Base-by-base conservation (phyloP, 2,329 filamentous ascomycete species). In the Pseudogymnoascus sp. region DNA sequence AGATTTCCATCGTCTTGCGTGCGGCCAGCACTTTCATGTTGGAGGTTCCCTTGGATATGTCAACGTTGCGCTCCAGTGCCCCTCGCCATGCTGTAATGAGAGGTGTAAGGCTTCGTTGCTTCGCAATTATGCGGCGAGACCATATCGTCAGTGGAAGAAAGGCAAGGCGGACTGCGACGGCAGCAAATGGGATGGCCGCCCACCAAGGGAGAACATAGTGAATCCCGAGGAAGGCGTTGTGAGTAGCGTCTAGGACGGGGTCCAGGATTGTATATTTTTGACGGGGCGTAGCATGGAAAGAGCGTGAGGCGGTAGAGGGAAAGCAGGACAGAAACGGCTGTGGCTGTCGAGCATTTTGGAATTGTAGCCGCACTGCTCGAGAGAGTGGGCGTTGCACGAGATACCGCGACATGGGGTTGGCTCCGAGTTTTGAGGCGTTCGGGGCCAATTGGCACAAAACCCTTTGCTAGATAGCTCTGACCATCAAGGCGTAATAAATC, bases 121-220 rank as follows among this genome's bases (percentile, higher is more conserved):
- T 77, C 69, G 69, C 74, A 66, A 68, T 73, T 65, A 72, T 71
- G 62, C 71, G 67, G 68, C 79, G 73, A 64, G 75, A 65, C 67
- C 77, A 79, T 45, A 80, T 71, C 42, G 80, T 71, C 10, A 82
- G 64, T 2, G 81, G 81, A 8, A 81, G 72, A 61, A 84, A 71
- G 5, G 75, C 63, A 16, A 72, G 75, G 59, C 83, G 81, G 2
- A 84, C 75, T 14, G 80, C 60, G 42, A 85, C 69, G 3, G 83
- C 83, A 3, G 81, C 77, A 62, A 84, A 72, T 4, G 83, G 83
- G 45, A 86, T 78, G 18, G 80, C 79, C 11, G 76, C 74, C 6
- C 74, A 79, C 83, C 83, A 86, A 63, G 83, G 77, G 2, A 85
- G 74, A 42, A 75, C 10, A 21, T 71, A 71, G 69, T 86, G 81